Percentiles rank a stretch among this genome's conserved stretches.
Evolutionary conservation across 352 stramenopile genomes (phyloP).

Genomic region (Globisporangium orthogonon): DNA sequence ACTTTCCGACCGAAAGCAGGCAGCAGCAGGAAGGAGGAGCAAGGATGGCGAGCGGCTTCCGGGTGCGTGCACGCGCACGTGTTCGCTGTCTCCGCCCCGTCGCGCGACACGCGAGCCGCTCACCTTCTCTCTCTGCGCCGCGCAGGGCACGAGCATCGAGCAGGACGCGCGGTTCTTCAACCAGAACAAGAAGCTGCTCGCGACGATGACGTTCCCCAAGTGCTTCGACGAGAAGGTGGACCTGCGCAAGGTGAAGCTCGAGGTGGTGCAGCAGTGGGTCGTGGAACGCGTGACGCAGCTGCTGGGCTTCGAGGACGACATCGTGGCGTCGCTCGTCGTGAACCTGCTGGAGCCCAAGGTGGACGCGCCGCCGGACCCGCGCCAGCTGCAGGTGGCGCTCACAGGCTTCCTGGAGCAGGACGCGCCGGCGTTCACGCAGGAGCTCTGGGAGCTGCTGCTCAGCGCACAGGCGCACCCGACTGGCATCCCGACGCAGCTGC

Average conservation of each 20-base stretch:
- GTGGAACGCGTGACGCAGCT: constrained; percentile 80
- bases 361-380: constrained; percentile 70
- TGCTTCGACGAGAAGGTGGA: constrained; percentile 80
- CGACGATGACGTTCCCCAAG: constrained; percentile 72
- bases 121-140: neutral
- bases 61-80: constrained; percentile 13
- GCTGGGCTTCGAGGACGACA: constrained; percentile 90
- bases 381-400: constrained; percentile 84
- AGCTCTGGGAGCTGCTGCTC: constrained; percentile 88
- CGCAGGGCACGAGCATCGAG: constrained; percentile 52
- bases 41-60: constrained; percentile 28
- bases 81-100: neutral
- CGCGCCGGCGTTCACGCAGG: constrained; percentile 72
- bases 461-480: constrained; percentile 85
- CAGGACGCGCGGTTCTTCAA: constrained; percentile 85
- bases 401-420: constrained; percentile 92
- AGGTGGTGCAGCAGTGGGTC: constrained; percentile 89
- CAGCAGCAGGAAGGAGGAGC: neutral
- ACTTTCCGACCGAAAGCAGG: neutral
- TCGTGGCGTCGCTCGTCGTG: constrained; percentile 80
- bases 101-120: neutral
- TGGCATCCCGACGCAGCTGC: constrained; percentile 79
- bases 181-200: constrained; percentile 87
- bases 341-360: constrained; percentile 82
- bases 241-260: constrained; percentile 86